Percentiles rank a stretch among this genome's conserved stretches.
These are phyloP conservation scores for Sutorius eximius DNA, from an alignment of 1,284 basidiomycete genomes.

Conservation along the genomic window DNA sequence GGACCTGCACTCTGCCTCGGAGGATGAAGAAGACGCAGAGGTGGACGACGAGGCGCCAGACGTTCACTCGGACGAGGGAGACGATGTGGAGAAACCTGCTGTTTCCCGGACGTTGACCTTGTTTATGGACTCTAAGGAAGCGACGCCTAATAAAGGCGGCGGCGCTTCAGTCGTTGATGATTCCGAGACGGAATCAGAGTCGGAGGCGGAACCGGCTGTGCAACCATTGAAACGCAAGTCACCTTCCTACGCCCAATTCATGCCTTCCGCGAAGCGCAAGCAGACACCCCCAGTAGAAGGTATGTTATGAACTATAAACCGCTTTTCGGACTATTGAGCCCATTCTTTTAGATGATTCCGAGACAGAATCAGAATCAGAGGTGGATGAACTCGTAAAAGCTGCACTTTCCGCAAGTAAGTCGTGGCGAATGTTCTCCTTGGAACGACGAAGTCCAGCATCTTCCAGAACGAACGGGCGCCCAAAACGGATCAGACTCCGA, in stretches of 20 bases:
- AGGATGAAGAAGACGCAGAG: slow-evolving; percentile 41
- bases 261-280: slow-evolving; percentile 19
- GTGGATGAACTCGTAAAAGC: slow-evolving; percentile 27
- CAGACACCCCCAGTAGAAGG: slow-evolving; percentile 16
- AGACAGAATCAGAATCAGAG: slow-evolving; percentile 46
- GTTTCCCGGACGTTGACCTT: slow-evolving; percentile 29
- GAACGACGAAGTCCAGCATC: neutral
- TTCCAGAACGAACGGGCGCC: slow-evolving; percentile 5
- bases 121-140: slow-evolving; percentile 13
- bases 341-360: slow-evolving; percentile 33
- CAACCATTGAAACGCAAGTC: slow-evolving; percentile 27
- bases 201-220: slow-evolving; percentile 24
- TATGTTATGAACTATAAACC: slow-evolving; percentile 2
- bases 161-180: slow-evolving; percentile 20
- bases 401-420: slow-evolving; percentile 9
- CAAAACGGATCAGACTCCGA: slow-evolving; percentile 34
- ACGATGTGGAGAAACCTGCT: slow-evolving; percentile 23
- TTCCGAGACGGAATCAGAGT: slow-evolving; percentile 48
- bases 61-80: slow-evolving; percentile 15
- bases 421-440: neutral
- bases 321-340: neutral
- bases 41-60: slow-evolving; percentile 34
- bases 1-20: slow-evolving; percentile 48
- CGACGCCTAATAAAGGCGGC: neutral
- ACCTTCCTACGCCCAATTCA: slow-evolving; percentile 12